These are phyloP conservation scores for Sporothrix mexicana DNA, from an alignment of 2,329 filamentous ascomycete genomes.

Conservation along the genomic window DNA sequence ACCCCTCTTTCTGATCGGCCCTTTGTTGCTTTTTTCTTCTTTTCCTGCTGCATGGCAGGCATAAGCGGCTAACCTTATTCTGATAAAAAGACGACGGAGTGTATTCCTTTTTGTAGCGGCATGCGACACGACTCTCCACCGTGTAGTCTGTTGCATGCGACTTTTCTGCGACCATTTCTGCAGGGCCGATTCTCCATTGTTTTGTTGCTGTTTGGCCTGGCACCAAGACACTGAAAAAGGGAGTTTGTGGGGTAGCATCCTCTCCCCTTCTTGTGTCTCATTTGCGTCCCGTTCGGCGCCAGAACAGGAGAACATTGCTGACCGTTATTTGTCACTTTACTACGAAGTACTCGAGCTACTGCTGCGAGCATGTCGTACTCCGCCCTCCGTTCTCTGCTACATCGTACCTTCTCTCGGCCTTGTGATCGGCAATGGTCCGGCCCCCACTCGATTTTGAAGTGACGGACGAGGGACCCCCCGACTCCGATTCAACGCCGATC, in stretches of 20 bases:
- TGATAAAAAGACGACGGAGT: constrained; percentile 1
- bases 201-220: background rate
- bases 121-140: background rate
- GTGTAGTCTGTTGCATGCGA: background rate
- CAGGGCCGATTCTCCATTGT: no score
- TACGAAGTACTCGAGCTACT: no score
- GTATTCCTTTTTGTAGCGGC: background rate
- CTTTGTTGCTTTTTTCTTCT: constrained; percentile 27
- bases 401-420: no score
- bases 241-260: constrained; percentile 17
- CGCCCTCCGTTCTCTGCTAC: no score
- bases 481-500: background rate
- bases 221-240: background rate
- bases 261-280: background rate
- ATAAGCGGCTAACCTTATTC: background rate
- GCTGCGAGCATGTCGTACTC: no score
- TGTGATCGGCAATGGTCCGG: background rate
- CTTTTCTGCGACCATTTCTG: background rate
- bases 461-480: background rate
- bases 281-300: background rate
- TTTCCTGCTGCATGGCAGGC: background rate
- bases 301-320: background rate
- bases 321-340: no score
- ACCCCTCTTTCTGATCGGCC: constrained; percentile 31
- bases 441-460: background rate